Evolutionary conservation across 192 early-diverging fungal genomes (phyloP).

Genomic region (Coemansia sp.): DNA sequence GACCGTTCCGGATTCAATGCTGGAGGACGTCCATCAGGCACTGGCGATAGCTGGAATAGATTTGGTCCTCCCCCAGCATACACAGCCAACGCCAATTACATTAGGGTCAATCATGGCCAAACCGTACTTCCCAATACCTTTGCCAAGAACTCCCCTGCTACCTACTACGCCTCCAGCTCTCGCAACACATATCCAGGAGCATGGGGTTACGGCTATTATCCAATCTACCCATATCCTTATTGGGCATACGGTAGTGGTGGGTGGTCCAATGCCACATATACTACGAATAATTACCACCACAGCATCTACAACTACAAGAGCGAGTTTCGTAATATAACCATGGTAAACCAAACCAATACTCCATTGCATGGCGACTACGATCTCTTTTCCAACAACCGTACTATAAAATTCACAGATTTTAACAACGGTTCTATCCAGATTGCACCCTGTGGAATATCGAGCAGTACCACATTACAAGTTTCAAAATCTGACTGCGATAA

Average conservation of each 20-base stretch:
- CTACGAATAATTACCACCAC: conserved; percentile 14
- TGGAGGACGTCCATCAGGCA: conserved; percentile 29
- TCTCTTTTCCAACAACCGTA: conserved; percentile 26
- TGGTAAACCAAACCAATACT: conserved; percentile 33
- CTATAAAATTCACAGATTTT: conserved; percentile 39
- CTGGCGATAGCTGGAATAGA: conserved; percentile 20
- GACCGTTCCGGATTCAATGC: conserved; percentile 29
- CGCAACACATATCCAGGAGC: conserved; percentile 35
- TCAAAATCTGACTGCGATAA: conserved; percentile 16
- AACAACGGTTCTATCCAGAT: conserved; percentile 46
- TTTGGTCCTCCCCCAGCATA: conserved; percentile 43
- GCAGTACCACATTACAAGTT: conserved; percentile 18
- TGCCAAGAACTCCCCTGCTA: conserved; percentile 17
- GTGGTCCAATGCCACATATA: conserved; percentile 22
- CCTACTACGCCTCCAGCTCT: conserved; percentile 41
- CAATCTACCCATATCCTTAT: conserved; percentile 46
- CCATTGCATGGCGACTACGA: conserved; percentile 37
- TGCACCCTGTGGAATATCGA: conserved; percentile 36
- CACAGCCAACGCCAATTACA: conserved; percentile 34
- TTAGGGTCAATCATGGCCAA: conserved; percentile 27
- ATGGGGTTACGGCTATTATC: conserved; percentile 53
- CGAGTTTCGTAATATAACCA: conserved; percentile 43
- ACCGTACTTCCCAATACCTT: conserved; percentile 27
- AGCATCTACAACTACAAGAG: conserved; percentile 31
- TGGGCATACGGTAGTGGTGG: conserved; percentile 49